Conservation (phyloP, 306 rosid genomes). For the Casuarina glauca region DNA sequence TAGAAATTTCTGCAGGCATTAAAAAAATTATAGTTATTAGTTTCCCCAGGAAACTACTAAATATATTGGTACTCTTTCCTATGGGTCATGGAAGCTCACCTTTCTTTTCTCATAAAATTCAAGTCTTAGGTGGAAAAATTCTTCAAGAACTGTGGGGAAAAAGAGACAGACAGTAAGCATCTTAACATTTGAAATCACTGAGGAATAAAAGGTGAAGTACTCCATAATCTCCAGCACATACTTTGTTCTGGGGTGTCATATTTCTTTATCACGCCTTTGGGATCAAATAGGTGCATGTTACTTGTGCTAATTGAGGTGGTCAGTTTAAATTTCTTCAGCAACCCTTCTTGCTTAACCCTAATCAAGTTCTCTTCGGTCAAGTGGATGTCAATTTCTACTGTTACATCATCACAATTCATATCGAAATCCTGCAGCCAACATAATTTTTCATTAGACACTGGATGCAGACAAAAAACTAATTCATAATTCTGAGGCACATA, state of each 20-base stretch:
- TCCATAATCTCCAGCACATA: conserved; percentile 24
- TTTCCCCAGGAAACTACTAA: not conserved
- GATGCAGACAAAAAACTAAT: not conserved
- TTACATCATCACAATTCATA: conserved; percentile 79
- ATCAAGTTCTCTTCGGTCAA: conserved; percentile 55
- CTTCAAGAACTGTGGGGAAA: conserved; percentile 74
- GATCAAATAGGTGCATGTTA: conserved; percentile 92
- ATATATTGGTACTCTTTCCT: not conserved
- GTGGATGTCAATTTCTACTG: conserved; percentile 63
- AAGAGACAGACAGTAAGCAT: conserved; percentile 11
- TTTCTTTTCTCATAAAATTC: conserved; percentile 78
- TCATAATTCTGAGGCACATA: not conserved
- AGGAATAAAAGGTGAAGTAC: not conserved
- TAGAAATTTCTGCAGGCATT: conserved; percentile 56
- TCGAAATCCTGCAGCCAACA: conserved; percentile 62
- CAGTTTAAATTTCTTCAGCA: conserved; percentile 74
- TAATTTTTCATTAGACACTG: conserved; percentile 2
- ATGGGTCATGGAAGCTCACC: conserved; percentile 43
- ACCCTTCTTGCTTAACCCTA: conserved; percentile 70
- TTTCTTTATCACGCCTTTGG: conserved; percentile 78
- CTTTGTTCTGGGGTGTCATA: conserved; percentile 85
- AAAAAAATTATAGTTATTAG: conserved; percentile 12
- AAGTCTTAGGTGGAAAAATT: conserved; percentile 70
- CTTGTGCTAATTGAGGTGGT: conserved; percentile 61
- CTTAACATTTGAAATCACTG: not conserved